Evolutionary conservation across 164 flowering plant species (phyloP), one percentile per base, ranked within the genome.

Genomic region (Protea cynaroides): DNA sequence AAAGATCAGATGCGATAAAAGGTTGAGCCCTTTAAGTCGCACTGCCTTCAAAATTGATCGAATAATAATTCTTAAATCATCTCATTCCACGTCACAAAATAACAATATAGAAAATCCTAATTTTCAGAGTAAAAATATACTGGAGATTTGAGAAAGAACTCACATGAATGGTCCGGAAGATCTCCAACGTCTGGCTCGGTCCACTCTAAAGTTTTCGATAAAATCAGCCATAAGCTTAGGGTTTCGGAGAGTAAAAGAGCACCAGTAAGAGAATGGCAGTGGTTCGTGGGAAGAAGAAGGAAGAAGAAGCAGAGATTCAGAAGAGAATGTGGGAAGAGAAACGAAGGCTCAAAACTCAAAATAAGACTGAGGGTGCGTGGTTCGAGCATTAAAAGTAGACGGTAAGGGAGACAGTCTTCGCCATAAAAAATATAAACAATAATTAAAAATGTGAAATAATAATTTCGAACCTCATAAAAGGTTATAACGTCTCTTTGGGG

Each of bases 401-500:
- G 72, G 56, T 23, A 22, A 21, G 34, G 5, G 34, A 46, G 64
- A 37, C 46, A 15, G 56, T 59, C 55, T 52, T 44, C 60, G 50
- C 38, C 56, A 69, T 65, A 25, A 36, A 22, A 44, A 44, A 44
- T 44, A 8, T 4, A 44, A 29, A 29, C 5, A 29, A 44, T 15
- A 44, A 44, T 44, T 34, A 68, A 29, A 40, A 36, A 44, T 51
- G 47, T 36, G 40, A 51, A 15, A 10, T 47, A 34, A 22, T 29
- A n/a, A 47, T 44, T 11, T 57, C 0, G 24, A 49, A 18, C 63
- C 43, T 70, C 19, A 24, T 62, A 65, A 68, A 76, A 72, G 69
- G 7, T 70, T 62, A 52, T 71, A 85, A 85, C 89, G 89, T 83
- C 86, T 83, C 84, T 83, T 74, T 70, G 2, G 12, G 10, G 49